phyloP scores from a whole-genome alignment of 768 basidiomycete genomes.

The Mrakia blollopis region DNA sequence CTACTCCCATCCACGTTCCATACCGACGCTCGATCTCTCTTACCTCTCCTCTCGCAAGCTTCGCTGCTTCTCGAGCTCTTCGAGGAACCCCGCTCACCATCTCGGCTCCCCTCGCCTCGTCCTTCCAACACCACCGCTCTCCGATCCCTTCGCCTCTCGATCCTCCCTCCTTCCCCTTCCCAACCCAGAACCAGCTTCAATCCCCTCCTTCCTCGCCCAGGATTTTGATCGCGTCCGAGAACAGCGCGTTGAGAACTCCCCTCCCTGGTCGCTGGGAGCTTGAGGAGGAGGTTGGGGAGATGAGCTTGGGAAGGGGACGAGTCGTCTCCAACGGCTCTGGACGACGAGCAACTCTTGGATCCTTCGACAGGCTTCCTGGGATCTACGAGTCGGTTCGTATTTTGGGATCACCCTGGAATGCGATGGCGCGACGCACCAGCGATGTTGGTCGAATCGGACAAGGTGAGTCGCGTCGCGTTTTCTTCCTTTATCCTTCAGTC shows the following conservation, averaged over 20 bases:
- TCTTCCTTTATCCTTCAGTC: neutral
- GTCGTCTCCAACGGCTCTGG: too few species aligned
- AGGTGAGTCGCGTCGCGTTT: constrained; percentile 5
- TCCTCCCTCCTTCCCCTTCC: constrained; percentile 13
- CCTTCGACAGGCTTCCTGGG: neutral
- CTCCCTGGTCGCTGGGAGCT: neutral
- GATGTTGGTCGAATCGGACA: neutral
- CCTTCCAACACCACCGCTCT: neutral
- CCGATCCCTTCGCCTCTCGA: constrained; percentile 10
- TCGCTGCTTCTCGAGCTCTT: constrained; percentile 1
- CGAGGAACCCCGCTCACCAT: neutral
- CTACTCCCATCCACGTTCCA: neutral
- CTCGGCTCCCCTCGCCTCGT: neutral
- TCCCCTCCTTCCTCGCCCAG: neutral
- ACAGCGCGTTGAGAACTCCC: neutral
- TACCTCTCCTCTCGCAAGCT: neutral
- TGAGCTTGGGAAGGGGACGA: neutral
- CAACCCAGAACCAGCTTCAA: neutral
- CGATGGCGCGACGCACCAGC: neutral
- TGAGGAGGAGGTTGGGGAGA: neutral
- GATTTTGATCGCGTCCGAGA: neutral
- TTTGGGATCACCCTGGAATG: neutral
- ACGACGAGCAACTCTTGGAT: neutral
- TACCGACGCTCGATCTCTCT: neutral
- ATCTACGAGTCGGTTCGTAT: neutral